These are phyloP conservation scores for Globisporangium orthogonon DNA, from an alignment of 352 stramenopile genomes.

Conservation along the genomic window DNA sequence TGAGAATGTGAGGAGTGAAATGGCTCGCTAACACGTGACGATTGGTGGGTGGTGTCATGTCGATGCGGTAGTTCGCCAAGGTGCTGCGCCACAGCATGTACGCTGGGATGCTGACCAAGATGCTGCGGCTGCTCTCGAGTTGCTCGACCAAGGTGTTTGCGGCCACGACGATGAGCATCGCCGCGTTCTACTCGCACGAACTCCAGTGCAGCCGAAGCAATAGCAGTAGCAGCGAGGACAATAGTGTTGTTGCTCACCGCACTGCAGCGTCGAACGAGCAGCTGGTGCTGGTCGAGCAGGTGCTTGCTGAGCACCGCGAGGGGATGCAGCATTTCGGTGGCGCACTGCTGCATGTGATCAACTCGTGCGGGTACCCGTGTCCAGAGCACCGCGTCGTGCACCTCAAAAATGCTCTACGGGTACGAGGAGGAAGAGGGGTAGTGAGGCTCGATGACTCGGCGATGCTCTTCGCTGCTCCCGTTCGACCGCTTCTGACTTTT, in stretches of 20 bases:
- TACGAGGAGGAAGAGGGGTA: slow-evolving; percentile 3
- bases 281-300: slow-evolving; percentile 39
- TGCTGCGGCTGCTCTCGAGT: slow-evolving; percentile 43
- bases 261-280: background rate
- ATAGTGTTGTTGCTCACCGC: background rate
- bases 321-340: slow-evolving; percentile 56
- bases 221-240: background rate
- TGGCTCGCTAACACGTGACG: background rate
- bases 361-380: slow-evolving; percentile 73
- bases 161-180: slow-evolving; percentile 48
- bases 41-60: too few species aligned
- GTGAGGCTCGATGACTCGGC: background rate
- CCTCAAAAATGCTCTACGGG: slow-evolving; percentile 48
- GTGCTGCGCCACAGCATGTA: slow-evolving; percentile 54
- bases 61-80: slow-evolving; percentile 19
- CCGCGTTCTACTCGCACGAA: slow-evolving; percentile 51
- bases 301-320: slow-evolving; percentile 39
- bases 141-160: slow-evolving; percentile 69
- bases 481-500: background rate
- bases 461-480: background rate
- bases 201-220: slow-evolving; percentile 8
- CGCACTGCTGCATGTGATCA: slow-evolving; percentile 73
- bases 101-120: slow-evolving; percentile 47
- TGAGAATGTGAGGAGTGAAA: background rate
- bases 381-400: slow-evolving; percentile 24